Evolutionary conservation across 83 land plant species (phyloP), one percentile per base, ranked within the genome.

Genomic region (Isoetes engelmannii): DNA sequence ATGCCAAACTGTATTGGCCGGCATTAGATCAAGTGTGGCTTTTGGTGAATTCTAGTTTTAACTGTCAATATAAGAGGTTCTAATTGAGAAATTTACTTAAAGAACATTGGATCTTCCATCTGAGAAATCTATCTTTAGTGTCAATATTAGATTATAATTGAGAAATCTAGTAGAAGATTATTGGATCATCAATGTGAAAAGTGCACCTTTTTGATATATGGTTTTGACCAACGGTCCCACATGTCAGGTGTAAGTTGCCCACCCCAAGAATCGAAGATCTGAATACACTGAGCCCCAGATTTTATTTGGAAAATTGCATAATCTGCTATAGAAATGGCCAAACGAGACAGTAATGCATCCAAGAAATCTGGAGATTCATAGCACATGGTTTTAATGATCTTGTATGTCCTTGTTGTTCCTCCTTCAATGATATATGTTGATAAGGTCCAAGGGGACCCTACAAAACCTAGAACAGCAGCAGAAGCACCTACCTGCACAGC

Each of bases 221-320:
- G 98, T 71, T 83, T 90, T 59, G 98, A 94, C 98, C 98, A 94
- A 15, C 13, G 61, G 58, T 90, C 96, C 98, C 98, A 94, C 75
- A 83, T 86, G 59, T 83, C 71, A 19, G 98, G 98, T 61, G 98
- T 82, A 45, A 94, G 83, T 80, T 94, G 98, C 13, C 98, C 98
- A 69, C 98, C 98, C 98, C 98, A 94, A 37, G 98, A 94, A 83
- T 94, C 98, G 74, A 94, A 94, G 56, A 94, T 94, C 72, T 94
- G 98, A 21, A 90, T 77, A 74, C 96, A 94, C 21, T 94, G 98
- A 53, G 98, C 98, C 42, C 98, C 98, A 60, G 92, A 76, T 6
- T 82, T 71, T 43, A 94, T 83, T 84, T 94, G 98, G 71, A 76
- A 94, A 12, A 94, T 71, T 19, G 81, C 79, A 65, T 94, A 94